phyloP scores from a whole-genome alignment of 1,284 basidiomycete genomes.

The Ceratobasidium sp. region DNA sequence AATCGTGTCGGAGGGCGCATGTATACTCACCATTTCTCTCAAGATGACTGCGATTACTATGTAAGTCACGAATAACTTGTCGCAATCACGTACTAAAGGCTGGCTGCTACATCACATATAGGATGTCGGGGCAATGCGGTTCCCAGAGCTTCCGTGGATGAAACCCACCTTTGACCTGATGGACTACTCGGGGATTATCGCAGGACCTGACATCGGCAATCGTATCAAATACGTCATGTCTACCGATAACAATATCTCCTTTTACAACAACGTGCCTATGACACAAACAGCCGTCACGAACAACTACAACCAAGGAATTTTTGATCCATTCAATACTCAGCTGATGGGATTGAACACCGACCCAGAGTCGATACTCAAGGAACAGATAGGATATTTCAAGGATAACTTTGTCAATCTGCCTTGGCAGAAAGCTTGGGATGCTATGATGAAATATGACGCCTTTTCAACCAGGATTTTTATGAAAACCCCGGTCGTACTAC shows the following conservation, averaged over 20 bases:
- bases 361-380: not conserved
- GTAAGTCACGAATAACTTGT: conserved; percentile 1
- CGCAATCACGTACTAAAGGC: not conserved
- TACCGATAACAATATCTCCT: conserved; percentile 4
- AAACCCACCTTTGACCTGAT: conserved; percentile 46
- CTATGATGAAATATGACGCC: conserved; percentile 46
- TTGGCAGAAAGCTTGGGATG: conserved; percentile 45
- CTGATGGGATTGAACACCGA: not conserved
- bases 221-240: conserved; percentile 16
- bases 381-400: not conserved
- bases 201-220: not conserved
- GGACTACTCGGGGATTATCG: not conserved
- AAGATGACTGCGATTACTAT: conserved; percentile 21
- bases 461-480: conserved; percentile 47
- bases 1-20: conserved; percentile 51
- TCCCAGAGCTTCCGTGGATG: conserved; percentile 46
- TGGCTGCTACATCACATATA: not conserved
- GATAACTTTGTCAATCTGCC: not conserved
- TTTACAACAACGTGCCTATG: conserved; percentile 23
- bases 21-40: conserved; percentile 48
- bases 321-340: not conserved
- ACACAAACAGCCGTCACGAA: not conserved
- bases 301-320: not conserved
- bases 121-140: conserved; percentile 52
- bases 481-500: no score